These are phyloP conservation scores for Orobanche coerulescens DNA, from an alignment of 257 asterid genomes.

Conservation along the genomic window DNA sequence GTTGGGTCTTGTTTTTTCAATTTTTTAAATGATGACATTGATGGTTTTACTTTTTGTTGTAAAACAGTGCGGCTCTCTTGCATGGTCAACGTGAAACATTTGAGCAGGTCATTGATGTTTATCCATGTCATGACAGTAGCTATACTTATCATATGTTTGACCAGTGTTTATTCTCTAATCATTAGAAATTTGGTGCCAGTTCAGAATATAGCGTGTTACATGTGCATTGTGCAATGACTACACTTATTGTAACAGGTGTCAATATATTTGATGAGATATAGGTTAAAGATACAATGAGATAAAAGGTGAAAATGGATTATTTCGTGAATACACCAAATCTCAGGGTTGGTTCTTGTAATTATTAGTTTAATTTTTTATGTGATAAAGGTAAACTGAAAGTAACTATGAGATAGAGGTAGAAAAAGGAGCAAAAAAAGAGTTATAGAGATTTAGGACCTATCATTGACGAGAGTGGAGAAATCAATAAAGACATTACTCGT, in stretches of 20 bases:
- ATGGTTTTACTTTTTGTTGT: slow-evolving; percentile 21
- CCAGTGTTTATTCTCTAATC: background rate
- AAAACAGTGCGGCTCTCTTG: slow-evolving; percentile 70
- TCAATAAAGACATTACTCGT: background rate
- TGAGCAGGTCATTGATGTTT: slow-evolving; percentile 60
- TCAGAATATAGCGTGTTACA: background rate
- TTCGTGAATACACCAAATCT: too few relatives aligned
- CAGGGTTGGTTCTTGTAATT: too few relatives aligned
- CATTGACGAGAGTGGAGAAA: background rate
- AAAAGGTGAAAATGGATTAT: too few relatives aligned
- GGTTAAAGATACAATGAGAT: too few relatives aligned
- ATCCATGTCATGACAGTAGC: background rate
- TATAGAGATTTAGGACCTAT: background rate
- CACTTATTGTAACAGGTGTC: background rate
- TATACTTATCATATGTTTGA: background rate
- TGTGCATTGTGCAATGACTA: too few relatives aligned
- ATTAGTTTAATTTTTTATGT: too few relatives aligned
- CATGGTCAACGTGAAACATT: slow-evolving; percentile 82
- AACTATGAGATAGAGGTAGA: too few relatives aligned
- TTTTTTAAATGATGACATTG: slow-evolving; percentile 9
- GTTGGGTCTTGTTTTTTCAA: background rate
- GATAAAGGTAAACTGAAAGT: too few relatives aligned
- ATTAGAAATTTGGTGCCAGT: background rate
- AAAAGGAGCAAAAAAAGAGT: background rate
- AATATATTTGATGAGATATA: background rate